Conservation (phyloP, 176 grass and related monocot species). For the Aegilops bicornis region DNA sequence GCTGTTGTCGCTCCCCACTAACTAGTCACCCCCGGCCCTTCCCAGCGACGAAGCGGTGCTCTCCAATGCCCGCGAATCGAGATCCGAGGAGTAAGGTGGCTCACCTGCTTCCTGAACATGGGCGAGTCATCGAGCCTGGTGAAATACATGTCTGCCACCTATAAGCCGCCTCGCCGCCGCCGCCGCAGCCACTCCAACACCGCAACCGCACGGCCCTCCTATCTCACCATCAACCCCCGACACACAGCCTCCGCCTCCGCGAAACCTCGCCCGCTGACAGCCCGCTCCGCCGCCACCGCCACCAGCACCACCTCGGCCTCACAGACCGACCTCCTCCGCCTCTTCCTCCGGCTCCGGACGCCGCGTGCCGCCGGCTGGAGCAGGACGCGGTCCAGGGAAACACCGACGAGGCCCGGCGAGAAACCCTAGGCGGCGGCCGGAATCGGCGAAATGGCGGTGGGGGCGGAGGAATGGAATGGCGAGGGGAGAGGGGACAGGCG, state of each 20-base stretch:
- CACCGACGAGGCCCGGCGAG: not conserved
- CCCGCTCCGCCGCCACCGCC: not conserved
- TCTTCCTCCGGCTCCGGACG: not conserved
- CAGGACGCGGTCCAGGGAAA: not conserved
- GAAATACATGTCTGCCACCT: slow-evolving; percentile 73
- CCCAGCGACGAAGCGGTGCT: not conserved
- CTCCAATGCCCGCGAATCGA: not conserved
- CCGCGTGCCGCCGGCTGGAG: not conserved
- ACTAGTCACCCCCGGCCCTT: not conserved
- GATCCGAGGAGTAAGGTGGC: slow-evolving; percentile 6
- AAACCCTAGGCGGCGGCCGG: slow-evolving; percentile 46
- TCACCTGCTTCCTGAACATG: slow-evolving; percentile 98
- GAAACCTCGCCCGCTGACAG: not conserved
- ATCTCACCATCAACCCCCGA: slow-evolving; percentile 34
- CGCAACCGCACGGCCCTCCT: slow-evolving; percentile 10
- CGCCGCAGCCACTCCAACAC: slow-evolving; percentile 31
- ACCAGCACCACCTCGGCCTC: not conserved
- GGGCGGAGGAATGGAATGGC: slow-evolving; percentile 34
- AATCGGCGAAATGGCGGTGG: slow-evolving; percentile 45
- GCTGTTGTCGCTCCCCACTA: not conserved
- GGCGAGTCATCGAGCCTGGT: slow-evolving; percentile 96
- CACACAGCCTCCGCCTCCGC: not conserved
- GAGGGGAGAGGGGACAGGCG: slow-evolving; percentile 12
- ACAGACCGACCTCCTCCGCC: not conserved
- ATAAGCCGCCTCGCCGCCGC: not conserved